Evolutionary conservation across 1,139 yeast species (phyloP).

Genomic region (Pichia norvegensis): DNA sequence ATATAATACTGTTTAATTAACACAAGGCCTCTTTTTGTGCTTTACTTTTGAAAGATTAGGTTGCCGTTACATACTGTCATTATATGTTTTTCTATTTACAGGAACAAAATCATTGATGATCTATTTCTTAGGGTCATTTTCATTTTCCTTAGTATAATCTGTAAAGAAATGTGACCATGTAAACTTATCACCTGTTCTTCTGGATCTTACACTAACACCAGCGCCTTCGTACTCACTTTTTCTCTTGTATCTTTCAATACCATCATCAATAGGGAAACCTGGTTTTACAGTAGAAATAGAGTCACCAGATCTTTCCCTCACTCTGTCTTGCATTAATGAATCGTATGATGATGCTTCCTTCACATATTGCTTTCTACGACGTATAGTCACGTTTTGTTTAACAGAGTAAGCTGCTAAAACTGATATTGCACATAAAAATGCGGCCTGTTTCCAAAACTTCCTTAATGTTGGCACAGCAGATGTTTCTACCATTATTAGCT

Average conservation of each 20-base stretch:
- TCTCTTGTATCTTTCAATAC: conserved; percentile 30
- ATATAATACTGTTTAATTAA: too few species aligned
- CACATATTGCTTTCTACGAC: conserved; percentile 27
- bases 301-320: conserved; percentile 17
- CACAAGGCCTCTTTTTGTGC: background rate
- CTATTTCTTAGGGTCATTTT: background rate
- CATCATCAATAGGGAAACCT: conserved; percentile 33
- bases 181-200: conserved; percentile 40
- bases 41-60: background rate
- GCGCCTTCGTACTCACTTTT: conserved; percentile 62
- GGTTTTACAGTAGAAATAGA: conserved; percentile 33
- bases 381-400: conserved; percentile 29
- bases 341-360: conserved; percentile 29
- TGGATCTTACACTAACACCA: conserved; percentile 47
- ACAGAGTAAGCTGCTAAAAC: conserved; percentile 28
- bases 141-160: conserved; percentile 13
- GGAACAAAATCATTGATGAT: background rate
- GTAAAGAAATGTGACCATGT: conserved; percentile 15
- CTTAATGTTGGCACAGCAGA: conserved; percentile 23
- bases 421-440: conserved; percentile 24
- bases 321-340: conserved; percentile 22
- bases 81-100: background rate
- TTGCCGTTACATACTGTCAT: too few species aligned
- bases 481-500: conserved; percentile 7
- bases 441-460: conserved; percentile 27